These are phyloP conservation scores for Nemania serpens DNA, from an alignment of 2,329 filamentous ascomycete species.

Conservation along the genomic window DNA sequence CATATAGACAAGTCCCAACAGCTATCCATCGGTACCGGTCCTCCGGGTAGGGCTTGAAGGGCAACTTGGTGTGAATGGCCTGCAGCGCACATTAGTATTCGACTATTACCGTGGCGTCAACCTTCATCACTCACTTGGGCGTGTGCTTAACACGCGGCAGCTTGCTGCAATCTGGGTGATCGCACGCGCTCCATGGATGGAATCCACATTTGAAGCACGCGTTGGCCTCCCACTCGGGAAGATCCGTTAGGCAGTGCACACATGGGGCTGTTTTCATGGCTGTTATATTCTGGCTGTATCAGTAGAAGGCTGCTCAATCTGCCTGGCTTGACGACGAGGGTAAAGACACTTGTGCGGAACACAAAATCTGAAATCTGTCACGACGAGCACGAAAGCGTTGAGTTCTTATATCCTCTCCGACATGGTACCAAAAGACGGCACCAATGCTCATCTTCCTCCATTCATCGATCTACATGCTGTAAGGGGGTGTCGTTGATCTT, in stretches of 20 bases:
- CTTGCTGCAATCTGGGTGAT: slow-evolving; percentile 15
- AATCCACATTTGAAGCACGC: not conserved
- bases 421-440: not conserved
- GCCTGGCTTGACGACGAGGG: not conserved
- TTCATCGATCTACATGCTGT: not conserved
- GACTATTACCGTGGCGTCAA: not conserved
- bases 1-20: too few species aligned
- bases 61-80: not conserved
- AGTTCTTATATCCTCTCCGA: not conserved
- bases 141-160: slow-evolving; percentile 12
- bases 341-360: not conserved
- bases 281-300: not conserved
- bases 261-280: not conserved
- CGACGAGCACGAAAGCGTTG: not conserved
- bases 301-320: not conserved
- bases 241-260: slow-evolving; percentile 6
- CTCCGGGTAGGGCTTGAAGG: not conserved
- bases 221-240: not conserved
- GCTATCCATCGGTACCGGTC: too few species aligned
- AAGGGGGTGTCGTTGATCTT: not conserved
- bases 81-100: not conserved
- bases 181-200: slow-evolving; percentile 15
- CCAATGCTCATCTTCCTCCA: not conserved
- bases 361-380: not conserved
- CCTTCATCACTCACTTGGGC: slow-evolving; percentile 2